Evolutionary conservation across 1,139 yeast genomes (phyloP).

Genomic region (Yamadazyma sp.): DNA sequence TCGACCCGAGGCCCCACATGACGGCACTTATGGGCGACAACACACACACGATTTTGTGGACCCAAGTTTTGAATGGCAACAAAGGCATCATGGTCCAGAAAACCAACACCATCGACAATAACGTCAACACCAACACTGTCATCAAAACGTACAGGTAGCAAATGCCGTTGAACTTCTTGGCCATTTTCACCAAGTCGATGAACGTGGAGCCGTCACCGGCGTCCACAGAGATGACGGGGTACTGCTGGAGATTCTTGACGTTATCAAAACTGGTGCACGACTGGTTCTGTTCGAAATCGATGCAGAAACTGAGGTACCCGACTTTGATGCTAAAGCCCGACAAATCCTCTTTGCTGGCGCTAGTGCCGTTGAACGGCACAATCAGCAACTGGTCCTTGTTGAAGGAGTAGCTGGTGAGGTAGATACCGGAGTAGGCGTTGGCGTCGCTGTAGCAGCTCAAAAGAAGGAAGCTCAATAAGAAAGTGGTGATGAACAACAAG

Average conservation of each 20-base stretch:
- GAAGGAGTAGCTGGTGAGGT: conserved; percentile 46
- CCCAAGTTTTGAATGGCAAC: conserved; percentile 42
- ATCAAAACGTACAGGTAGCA: conserved; percentile 58
- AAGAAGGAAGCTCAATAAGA: conserved; percentile 50
- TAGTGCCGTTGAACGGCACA: conserved; percentile 17
- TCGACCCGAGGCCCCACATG: conserved; percentile 69
- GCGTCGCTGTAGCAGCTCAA: conserved; percentile 49
- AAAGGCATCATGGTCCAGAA: conserved; percentile 49
- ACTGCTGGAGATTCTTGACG: conserved; percentile 19
- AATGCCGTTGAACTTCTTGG: conserved; percentile 40
- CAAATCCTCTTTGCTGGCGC: conserved; percentile 12
- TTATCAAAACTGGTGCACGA: conserved; percentile 35
- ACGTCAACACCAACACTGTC: conserved; percentile 45
- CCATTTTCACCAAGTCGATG: conserved; percentile 41
- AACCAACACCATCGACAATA: conserved; percentile 39
- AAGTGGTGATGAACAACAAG: conserved; percentile 36
- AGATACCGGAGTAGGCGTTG: conserved; percentile 44
- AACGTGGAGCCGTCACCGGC: conserved; percentile 13
- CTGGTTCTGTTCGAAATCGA: conserved; percentile 24
- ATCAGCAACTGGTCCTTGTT: conserved; percentile 42
- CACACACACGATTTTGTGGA: conserved; percentile 32
- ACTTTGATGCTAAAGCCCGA: conserved; percentile 39
- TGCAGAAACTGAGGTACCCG: conserved; percentile 55
- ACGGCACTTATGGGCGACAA: conserved; percentile 41
- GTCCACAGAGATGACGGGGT: conserved; percentile 26